Evolutionary conservation across 192 early-diverging fungal species (phyloP), one percentile per base, ranked within the genome.

Genomic region (Paraglomus occultum): DNA sequence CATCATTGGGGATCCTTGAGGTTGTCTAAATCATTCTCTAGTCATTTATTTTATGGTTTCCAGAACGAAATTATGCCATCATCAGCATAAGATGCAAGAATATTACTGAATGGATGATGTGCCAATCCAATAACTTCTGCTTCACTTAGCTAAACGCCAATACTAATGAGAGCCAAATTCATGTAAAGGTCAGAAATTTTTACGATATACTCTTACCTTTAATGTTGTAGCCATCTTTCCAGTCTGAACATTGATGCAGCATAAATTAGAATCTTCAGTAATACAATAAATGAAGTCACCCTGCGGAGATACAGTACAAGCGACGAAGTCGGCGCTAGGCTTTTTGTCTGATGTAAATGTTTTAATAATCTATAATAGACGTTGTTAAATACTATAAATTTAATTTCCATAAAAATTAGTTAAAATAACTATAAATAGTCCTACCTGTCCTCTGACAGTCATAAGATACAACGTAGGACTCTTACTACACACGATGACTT

Each of bases 241-340:
- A 22, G 83, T 84, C 14, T 87, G 85, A 0, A 83, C 70, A 52
- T 87, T 77, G 67, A 93, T 94, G 52, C 82, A 84, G 61, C 92
- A 88, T 50, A 97, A 42, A 0, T 70, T 60, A 10, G 85, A 84
- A 51, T 88, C 81, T 74, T 94, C 93, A 1, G 83, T 84, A 6
- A 93, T 81, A 57, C 87, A 85, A 76, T 95, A 90, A 8, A 94
- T 76, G 76, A 85, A 92, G 70, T 94, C 90, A 12, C 94, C 94
- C 51, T 92, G 88, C 0, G 93, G 83, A 6, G 90, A 89, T 0
- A 92, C 46, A 1, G 82, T 82, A 0, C 84, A 84, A 12, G 78
- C 66, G 12, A 91, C 61, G 67, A 91, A 89, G 70, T 79, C 77
- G 22, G 60, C 63, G 7, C 77, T 79, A 22, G 72, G 51, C 44